Base-by-base conservation (phyloP, 2,329 filamentous ascomycete genomes). In the Calonectria pseudoturangicola region DNA sequence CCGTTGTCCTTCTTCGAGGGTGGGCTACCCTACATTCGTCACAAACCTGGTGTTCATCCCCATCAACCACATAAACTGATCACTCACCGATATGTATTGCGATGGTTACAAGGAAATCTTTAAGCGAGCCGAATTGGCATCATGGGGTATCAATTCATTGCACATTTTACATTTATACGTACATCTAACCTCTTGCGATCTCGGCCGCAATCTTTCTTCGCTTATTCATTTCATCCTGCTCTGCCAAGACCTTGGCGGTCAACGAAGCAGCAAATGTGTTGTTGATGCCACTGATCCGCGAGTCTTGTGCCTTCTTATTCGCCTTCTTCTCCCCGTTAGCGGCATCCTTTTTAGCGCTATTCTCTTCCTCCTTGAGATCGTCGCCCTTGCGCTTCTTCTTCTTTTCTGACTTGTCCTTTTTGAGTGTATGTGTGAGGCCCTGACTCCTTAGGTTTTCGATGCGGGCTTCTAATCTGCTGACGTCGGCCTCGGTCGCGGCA, bases 231-330 rank as follows among this genome's bases (percentile, higher is more conserved):
- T 93, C 92, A 64, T 96, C 94, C 82, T 98, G 95, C 80, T 98
- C 96, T 28, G 93, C 93, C 30, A 98, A 83, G 0, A 99, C 96
- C 77, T 93, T 95, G 0, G 94, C 94, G 0, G 96, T 98, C 51
- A 99, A 85, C 4, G 92, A 93, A 0, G 96, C 96, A 0, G 97
- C 97, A 68, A 94, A 90, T 0, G 94, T 88, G 78, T 98, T 98
- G 83, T 98, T 98, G 83, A 98, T 98, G 13, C 93, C 92, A 66
- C 88, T 86, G 58, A 86, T 83, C 60, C 86, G 84, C 1, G 81
- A 81, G 48, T 83, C 81, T 1, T 76, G 67, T 12, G 78, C 74
- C 70, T 82, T 83, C 71, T 84, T 87, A 39, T 73, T 71, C 25
- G 70, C 68, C 51, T 79, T 80, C 15, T 72, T 72, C 5, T 74